Percentiles rank a stretch among this genome's conserved stretches.
These are phyloP conservation scores for Geotrichum klebahnii DNA, from an alignment of 1,139 yeast species.

Conservation along the genomic window DNA sequence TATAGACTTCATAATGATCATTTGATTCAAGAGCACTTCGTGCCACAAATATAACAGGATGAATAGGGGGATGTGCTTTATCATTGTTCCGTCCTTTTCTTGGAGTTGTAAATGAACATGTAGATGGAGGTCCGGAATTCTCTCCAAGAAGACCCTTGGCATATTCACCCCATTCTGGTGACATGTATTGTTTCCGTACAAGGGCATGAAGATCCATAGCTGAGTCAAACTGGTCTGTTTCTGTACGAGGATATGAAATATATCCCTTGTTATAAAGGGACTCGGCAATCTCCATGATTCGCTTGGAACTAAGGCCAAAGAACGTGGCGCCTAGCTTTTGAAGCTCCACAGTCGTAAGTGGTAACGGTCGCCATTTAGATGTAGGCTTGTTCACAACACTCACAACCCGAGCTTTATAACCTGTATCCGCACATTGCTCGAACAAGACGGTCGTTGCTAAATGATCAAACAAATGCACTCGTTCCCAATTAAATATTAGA, in stretches of 20 bases:
- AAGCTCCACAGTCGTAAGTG: conserved; percentile 90
- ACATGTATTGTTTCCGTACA: conserved; percentile 55
- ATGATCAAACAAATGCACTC: conserved; percentile 70
- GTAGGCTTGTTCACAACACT: conserved; percentile 60
- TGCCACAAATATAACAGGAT: conserved; percentile 53
- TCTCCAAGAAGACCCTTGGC: conserved; percentile 40
- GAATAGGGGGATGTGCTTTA: conserved; percentile 98
- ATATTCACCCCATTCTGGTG: conserved; percentile 48
- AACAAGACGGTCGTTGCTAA: conserved; percentile 58
- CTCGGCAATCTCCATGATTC: conserved; percentile 75
- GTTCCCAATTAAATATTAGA: conserved; percentile 59
- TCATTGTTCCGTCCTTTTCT: conserved; percentile 81
- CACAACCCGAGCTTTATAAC: conserved; percentile 47
- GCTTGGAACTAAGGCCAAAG: conserved; percentile 77
- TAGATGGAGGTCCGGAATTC: conserved; percentile 1
- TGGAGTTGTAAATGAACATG: conserved; percentile 50
- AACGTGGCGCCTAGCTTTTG: conserved; percentile 79
- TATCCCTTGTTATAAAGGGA: conserved; percentile 78
- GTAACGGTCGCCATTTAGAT: conserved; percentile 75
- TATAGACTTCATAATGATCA: conserved; percentile 69
- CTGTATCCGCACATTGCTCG: conserved; percentile 55
- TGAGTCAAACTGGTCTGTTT: conserved; percentile 80
- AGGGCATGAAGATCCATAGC: conserved; percentile 64
- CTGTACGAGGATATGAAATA: conserved; percentile 94
- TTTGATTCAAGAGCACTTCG: conserved; percentile 43